Evolutionary conservation across 2,329 filamentous ascomycete species (phyloP).

Genomic region (Aulographum hederae): DNA sequence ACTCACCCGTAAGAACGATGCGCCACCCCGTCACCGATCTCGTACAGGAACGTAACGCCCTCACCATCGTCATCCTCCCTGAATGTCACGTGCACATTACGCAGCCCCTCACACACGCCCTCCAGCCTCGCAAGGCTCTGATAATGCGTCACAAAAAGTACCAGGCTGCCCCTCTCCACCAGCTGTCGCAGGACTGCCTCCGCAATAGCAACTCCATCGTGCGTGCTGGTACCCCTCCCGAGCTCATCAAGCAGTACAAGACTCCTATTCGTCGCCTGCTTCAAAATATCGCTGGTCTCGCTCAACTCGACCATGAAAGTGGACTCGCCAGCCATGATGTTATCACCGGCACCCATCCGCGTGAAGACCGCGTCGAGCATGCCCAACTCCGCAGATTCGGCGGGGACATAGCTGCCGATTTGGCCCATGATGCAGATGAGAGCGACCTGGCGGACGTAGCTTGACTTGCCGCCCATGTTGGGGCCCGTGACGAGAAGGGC

Average conservation of each 20-base stretch:
- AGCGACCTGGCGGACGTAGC: constrained; percentile 82
- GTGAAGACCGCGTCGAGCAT: constrained; percentile 86
- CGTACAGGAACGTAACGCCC: constrained; percentile 80
- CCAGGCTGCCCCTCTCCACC: constrained; percentile 58
- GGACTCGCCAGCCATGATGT: constrained; percentile 82
- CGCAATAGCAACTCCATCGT: constrained; percentile 92
- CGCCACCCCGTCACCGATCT: constrained; percentile 77
- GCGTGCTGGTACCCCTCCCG: constrained; percentile 80
- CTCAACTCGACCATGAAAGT: constrained; percentile 98
- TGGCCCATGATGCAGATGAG: constrained; percentile 89
- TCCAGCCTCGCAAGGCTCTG: constrained; percentile 66
- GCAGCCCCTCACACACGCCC: constrained; percentile 35
- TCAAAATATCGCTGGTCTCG: constrained; percentile 81
- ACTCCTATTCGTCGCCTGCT: constrained; percentile 65
- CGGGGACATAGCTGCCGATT: constrained; percentile 68
- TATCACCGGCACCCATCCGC: constrained; percentile 89
- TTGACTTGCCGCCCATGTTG: constrained; percentile 99
- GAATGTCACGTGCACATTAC: constrained; percentile 92
- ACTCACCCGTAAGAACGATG: constrained; percentile 67
- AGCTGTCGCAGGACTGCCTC: constrained; percentile 79
- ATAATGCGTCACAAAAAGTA: constrained; percentile 96
- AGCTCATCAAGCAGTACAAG: constrained; percentile 91
- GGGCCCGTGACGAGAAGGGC: constrained; percentile 86
- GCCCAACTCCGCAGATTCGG: constrained; percentile 52
- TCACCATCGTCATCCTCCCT: constrained; percentile 31